Conservation (phyloP, 2,329 filamentous ascomycete species). For the Monascus ruber region DNA sequence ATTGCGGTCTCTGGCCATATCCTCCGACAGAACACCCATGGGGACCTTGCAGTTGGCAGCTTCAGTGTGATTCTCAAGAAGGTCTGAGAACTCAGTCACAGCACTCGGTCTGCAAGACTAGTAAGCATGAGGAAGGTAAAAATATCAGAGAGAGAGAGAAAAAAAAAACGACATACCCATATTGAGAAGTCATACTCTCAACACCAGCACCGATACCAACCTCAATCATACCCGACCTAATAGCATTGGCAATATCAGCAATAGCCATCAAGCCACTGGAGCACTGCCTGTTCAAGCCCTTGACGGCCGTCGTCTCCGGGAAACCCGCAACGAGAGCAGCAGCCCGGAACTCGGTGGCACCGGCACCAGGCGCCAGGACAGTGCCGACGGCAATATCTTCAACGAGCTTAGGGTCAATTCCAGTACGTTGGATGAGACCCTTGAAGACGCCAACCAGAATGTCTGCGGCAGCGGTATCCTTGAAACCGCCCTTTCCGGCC, state of each 20-base stretch:
- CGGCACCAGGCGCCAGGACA: slow-evolving; percentile 84
- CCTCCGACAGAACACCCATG: slow-evolving; percentile 87
- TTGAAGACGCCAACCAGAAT: slow-evolving; percentile 74
- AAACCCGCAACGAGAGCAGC: slow-evolving; percentile 85
- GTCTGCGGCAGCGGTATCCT: slow-evolving; percentile 82
- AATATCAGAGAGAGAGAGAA: not conserved
- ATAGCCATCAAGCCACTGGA: slow-evolving; percentile 85
- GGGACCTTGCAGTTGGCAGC: slow-evolving; percentile 94
- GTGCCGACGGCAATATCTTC: slow-evolving; percentile 89
- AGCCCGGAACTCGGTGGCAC: slow-evolving; percentile 92
- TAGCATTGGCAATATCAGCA: slow-evolving; percentile 88
- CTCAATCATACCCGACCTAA: slow-evolving; percentile 86
- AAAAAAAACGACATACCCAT: slow-evolving; percentile 52
- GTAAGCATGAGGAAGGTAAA: not conserved
- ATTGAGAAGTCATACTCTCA: slow-evolving; percentile 90
- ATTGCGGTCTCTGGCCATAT: slow-evolving; percentile 80
- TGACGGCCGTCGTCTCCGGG: slow-evolving; percentile 72
- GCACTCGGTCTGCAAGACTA: slow-evolving; percentile 52
- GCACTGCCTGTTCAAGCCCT: slow-evolving; percentile 86
- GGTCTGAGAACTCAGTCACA: slow-evolving; percentile 84
- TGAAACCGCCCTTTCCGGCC: slow-evolving; percentile 87
- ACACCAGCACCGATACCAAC: slow-evolving; percentile 88
- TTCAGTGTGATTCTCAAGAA: slow-evolving; percentile 68
- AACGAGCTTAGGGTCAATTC: slow-evolving; percentile 76
- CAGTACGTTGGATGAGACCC: slow-evolving; percentile 69